Base-by-base conservation (phyloP, 2,329 filamentous ascomycete species). In the Kalmusia sp. region DNA sequence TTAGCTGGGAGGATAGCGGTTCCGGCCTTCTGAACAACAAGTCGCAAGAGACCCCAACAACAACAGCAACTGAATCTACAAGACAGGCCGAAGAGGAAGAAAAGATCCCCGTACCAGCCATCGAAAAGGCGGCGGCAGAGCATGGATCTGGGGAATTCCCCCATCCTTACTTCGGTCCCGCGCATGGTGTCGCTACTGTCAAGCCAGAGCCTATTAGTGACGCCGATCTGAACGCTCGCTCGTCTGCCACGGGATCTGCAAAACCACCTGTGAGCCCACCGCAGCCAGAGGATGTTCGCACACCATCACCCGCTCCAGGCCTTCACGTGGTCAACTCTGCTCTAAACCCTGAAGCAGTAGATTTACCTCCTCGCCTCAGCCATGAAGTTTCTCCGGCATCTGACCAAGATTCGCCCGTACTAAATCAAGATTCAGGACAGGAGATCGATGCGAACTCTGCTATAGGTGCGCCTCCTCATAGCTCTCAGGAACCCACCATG, bases 291-390 rank as follows among this genome's bases (percentile, higher is more conserved):
- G 39, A 41, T 12, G 28, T 39, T 11, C 41, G 55, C 22, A 63
- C 66, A 39, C 54, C 54, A 5, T 64, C 65, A 19, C 65, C 65
- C 38, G 58, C 65, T 15, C 58, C 66, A 17, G 72, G 72, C 3
- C 65, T 80, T 34, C 77, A 79, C 49, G 73, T 80, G 21, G 73
- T 79, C 39, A 80, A 80, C 50, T 70, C 74, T 15, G 71, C 68
- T 33, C 34, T 63, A 9, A 56, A 72, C 35, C 70, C 70, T 11
- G 71, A 75, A 54, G 71, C 72, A n/a, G 70, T 74, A 2, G 71
- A 75, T 49, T 55, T 74, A 15, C 71, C 72, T 27, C 69, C 68
- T 34, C 70, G 71, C 31, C 61, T 71, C 8, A 72, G 65, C 37
- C 64, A 62, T 8, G 61, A 67, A 40, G 54, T 43, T 31, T 60